Evolutionary conservation across 805 yeast genomes (phyloP).

Genomic region (Pichia thaimueangensis): DNA sequence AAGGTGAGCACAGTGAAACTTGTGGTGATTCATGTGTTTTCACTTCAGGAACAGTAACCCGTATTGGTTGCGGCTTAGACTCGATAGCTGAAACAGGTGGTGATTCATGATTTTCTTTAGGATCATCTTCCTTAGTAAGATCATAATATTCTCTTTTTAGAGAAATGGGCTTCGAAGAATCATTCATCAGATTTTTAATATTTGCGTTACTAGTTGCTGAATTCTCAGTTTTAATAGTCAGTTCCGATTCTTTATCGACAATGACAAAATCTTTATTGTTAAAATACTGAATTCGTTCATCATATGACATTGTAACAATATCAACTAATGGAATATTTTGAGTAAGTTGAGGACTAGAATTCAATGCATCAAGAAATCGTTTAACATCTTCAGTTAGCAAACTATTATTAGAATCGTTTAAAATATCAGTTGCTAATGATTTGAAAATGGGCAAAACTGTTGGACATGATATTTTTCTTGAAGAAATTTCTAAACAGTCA

Average conservation of each 20-base stretch:
- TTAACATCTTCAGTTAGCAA: neutral
- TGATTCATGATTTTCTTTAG: neutral
- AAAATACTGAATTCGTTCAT: conserved; percentile 5
- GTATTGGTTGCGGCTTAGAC: too few species aligned
- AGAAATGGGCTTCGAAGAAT: neutral
- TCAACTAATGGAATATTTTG: conserved; percentile 1
- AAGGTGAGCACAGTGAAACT: too few species aligned
- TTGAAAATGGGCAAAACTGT: conserved; percentile 5
- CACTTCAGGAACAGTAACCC: too few species aligned
- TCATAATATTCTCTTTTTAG: neutral
- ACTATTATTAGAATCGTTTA: neutral
- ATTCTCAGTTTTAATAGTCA: neutral
- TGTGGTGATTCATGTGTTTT: too few species aligned
- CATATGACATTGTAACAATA: conserved; percentile 3
- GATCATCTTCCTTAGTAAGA: neutral
- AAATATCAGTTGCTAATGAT: conserved; percentile 1
- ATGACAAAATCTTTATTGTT: neutral
- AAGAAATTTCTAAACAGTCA: conserved; percentile 47
- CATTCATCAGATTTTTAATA: neutral
- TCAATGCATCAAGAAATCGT: conserved; percentile 2
- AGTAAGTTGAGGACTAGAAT: neutral
- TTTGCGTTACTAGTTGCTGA: neutral
- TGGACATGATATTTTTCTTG: conserved; percentile 7
- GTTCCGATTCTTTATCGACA: neutral
- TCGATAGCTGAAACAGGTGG: neutral